Conservation (phyloP, 2,329 filamentous ascomycete genomes). For the Fusarium stilboides region DNA sequence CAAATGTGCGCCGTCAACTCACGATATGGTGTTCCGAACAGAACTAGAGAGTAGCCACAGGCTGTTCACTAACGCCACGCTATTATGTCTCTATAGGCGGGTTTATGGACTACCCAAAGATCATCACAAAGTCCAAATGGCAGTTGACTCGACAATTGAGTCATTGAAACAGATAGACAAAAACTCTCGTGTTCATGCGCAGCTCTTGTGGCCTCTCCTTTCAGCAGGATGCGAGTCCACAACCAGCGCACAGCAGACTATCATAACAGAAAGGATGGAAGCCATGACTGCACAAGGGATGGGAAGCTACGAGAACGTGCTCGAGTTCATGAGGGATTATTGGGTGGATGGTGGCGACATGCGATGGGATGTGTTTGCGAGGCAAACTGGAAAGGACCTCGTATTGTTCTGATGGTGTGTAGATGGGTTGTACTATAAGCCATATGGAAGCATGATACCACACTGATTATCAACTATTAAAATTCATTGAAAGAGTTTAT, state of each 20-base stretch:
- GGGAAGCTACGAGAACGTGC: slow-evolving; percentile 5
- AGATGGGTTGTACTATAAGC: too few species aligned
- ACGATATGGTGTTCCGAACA: background rate
- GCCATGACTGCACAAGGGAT: slow-evolving; percentile 10
- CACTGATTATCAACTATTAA: too few species aligned
- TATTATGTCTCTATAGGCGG: slow-evolving; percentile 9
- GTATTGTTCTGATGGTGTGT: slow-evolving; percentile 10
- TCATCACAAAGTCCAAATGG: background rate
- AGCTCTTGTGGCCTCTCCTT: slow-evolving; percentile 20
- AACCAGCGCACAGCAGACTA: background rate
- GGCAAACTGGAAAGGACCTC: slow-evolving; percentile 16
- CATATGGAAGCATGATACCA: background rate
- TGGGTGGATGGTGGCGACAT: slow-evolving; percentile 8
- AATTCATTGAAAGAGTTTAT: too few species aligned
- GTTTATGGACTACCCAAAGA: background rate
- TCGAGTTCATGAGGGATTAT: slow-evolving; percentile 24
- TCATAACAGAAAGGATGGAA: slow-evolving; percentile 11
- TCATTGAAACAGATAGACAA: background rate
- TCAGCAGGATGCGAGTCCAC: slow-evolving; percentile 22
- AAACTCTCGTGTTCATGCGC: slow-evolving; percentile 1
- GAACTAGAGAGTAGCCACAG: slow-evolving; percentile 7
- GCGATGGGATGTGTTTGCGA: slow-evolving; percentile 26
- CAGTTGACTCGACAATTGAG: background rate
- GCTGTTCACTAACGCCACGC: slow-evolving; percentile 11
- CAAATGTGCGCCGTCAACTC: background rate